phyloP scores from a whole-genome alignment of 108 stramenopile species.

The Craspedostauros australis region DNA sequence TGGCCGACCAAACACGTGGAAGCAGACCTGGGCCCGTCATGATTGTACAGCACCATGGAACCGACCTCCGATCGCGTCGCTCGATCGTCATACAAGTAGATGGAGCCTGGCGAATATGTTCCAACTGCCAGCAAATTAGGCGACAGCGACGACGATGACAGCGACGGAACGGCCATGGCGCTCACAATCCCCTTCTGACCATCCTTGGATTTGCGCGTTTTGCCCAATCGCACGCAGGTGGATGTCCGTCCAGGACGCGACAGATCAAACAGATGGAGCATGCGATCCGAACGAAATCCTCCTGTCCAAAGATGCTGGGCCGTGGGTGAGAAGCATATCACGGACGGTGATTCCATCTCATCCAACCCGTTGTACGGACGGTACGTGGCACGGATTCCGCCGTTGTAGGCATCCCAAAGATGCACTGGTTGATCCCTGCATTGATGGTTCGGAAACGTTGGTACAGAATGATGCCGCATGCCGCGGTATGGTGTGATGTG shows the following conservation, averaged over 20 bases:
- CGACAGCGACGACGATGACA: slow-evolving; percentile 2
- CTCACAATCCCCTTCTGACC: slow-evolving; percentile 81
- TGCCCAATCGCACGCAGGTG: slow-evolving; percentile 45
- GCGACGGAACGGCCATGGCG: slow-evolving; percentile 28
- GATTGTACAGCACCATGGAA: background rate
- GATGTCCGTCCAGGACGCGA: slow-evolving; percentile 46
- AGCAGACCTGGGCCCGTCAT: too few species aligned
- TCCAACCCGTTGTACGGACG: slow-evolving; percentile 71
- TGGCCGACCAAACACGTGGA: too few species aligned
- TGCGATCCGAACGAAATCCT: slow-evolving; percentile 66
- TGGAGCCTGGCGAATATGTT: slow-evolving; percentile 80
- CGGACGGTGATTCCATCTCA: slow-evolving; percentile 69
- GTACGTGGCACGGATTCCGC: slow-evolving; percentile 67
- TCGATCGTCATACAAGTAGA: slow-evolving; percentile 79
- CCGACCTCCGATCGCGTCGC: slow-evolving; percentile 1
- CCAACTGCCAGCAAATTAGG: slow-evolving; percentile 61
- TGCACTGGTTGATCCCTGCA: slow-evolving; percentile 71
- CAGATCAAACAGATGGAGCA: slow-evolving; percentile 69
- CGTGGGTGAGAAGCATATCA: slow-evolving; percentile 50
- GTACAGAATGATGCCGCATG: slow-evolving; percentile 4
- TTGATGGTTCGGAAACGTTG: slow-evolving; percentile 9
- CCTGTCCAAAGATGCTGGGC: slow-evolving; percentile 57
- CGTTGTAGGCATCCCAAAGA: slow-evolving; percentile 77
- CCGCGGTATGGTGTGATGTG: background rate
- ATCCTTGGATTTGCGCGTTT: slow-evolving; percentile 69